Evolutionary conservation across 139 green algal genomes (phyloP).

Genomic region (Volvox reticuliferus): DNA sequence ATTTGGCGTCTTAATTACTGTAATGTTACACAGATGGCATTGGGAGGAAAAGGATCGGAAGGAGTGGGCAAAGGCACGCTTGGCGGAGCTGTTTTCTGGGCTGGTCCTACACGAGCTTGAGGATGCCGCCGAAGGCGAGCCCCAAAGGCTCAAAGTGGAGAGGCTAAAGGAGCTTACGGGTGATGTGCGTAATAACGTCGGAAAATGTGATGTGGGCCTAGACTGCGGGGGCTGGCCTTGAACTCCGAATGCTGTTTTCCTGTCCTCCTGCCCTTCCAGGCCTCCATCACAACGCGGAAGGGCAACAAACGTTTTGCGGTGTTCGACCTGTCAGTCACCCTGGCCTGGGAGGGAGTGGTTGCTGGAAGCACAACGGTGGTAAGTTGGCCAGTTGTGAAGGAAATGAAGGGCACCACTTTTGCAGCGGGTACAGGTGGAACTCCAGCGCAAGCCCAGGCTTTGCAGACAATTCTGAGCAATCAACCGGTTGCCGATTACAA

Average conservation of each 20-base stretch:
- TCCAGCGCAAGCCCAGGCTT: too few species aligned
- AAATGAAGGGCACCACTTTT: too few species aligned
- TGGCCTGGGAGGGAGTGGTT: conserved; percentile 72
- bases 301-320: conserved; percentile 84
- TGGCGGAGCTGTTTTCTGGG: conserved; percentile 71
- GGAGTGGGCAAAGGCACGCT: conserved; percentile 67
- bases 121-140: conserved; percentile 40
- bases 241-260: too few species aligned
- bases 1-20: too few species aligned
- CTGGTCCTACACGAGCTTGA: conserved; percentile 21
- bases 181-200: conserved; percentile 60
- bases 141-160: conserved; percentile 54
- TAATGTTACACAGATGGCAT: conserved; percentile 58
- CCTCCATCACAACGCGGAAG: conserved; percentile 79
- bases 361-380: conserved; percentile 8
- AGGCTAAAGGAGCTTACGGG: conserved; percentile 70
- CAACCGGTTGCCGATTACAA: too few species aligned
- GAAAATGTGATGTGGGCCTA: too few species aligned
- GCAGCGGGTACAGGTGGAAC: too few species aligned
- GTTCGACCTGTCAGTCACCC: conserved; percentile 79
- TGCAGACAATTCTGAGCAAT: too few species aligned
- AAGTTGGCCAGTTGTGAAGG: background rate
- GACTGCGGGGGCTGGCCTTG: too few species aligned
- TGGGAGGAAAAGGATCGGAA: conserved; percentile 78
- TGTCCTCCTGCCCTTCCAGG: conserved; percentile 49